Evolutionary conservation across 495 filamentous ascomycete species (phyloP).

Genomic region (Penicillium tannophilum): DNA sequence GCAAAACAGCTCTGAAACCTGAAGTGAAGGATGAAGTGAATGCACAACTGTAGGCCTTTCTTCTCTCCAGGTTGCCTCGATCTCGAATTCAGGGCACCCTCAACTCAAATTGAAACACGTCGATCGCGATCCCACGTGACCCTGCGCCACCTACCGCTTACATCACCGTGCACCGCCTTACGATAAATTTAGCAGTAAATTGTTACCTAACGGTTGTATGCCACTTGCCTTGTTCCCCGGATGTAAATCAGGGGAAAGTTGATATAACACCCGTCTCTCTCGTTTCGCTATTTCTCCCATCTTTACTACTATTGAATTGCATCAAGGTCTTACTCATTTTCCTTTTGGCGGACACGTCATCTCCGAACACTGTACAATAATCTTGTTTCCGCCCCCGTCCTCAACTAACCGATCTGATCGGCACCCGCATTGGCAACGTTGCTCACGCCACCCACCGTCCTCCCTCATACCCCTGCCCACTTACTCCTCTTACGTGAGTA

Average conservation of each 20-base stretch:
- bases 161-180: constrained; percentile 24
- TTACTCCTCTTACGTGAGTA: background rate
- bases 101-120: constrained; percentile 21
- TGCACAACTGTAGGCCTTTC: background rate
- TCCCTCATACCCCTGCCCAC: constrained; percentile 10
- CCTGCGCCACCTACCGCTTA: constrained; percentile 14
- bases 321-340: background rate
- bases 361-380: constrained; percentile 16
- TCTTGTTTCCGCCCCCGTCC: constrained; percentile 24
- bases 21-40: background rate
- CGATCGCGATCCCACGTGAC: constrained; percentile 17
- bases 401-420: constrained; percentile 26
- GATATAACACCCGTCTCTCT: background rate
- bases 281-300: background rate
- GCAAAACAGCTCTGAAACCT: background rate
- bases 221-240: constrained; percentile 11
- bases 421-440: constrained; percentile 22
- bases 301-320: background rate
- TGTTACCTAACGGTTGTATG: background rate
- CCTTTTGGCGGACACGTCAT: constrained; percentile 25
- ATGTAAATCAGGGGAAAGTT: constrained; percentile 21
- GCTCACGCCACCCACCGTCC: constrained; percentile 24
- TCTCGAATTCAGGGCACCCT: background rate
- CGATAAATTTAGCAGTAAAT: constrained; percentile 15
- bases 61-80: background rate